These are phyloP conservation scores for Yamadazyma scolyti DNA, from an alignment of 805 yeast species.

Conservation along the genomic window DNA sequence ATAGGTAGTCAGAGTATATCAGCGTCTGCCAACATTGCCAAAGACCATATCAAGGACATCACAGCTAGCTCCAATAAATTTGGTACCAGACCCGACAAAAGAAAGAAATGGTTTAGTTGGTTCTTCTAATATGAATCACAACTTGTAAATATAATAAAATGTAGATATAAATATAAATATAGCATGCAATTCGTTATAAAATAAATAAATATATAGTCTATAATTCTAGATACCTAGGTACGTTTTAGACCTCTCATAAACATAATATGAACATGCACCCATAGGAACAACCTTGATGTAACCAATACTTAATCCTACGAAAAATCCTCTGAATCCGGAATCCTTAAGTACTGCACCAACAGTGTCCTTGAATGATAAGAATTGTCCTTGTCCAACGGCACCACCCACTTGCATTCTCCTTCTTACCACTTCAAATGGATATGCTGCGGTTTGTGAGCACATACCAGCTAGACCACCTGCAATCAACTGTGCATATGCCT, in stretches of 20 bases:
- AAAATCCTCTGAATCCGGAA: conserved; percentile 82
- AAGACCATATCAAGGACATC: conserved; percentile 31
- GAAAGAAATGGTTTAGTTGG: conserved; percentile 58
- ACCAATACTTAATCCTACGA: conserved; percentile 93
- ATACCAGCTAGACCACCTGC: conserved; percentile 98
- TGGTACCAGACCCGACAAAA: conserved; percentile 49
- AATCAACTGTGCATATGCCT: conserved; percentile 85
- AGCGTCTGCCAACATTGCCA: conserved; percentile 33
- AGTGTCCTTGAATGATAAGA: conserved; percentile 50
- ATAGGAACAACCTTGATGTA: conserved; percentile 93
- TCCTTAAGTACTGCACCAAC: conserved; percentile 62
- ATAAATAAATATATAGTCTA: conserved; percentile 2
- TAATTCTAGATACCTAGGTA: conserved; percentile 50
- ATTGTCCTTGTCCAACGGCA: conserved; percentile 58
- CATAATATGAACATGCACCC: conserved; percentile 95
- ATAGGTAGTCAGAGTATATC: conserved; percentile 53
- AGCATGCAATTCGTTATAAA: conserved; percentile 1
- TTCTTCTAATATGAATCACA: conserved; percentile 38
- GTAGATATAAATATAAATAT: conserved; percentile 2
- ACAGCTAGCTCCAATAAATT: conserved; percentile 45
- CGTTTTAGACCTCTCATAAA: conserved; percentile 82
- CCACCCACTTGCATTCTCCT: conserved; percentile 96
- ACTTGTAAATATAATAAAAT: conserved; percentile 3
- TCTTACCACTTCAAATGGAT: conserved; percentile 93
- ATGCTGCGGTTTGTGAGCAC: conserved; percentile 93